Evolutionary conservation across 2,329 filamentous ascomycete genomes (phyloP), one percentile per base, ranked within the genome.

Genomic region (Hymenoscyphus infarciens): DNA sequence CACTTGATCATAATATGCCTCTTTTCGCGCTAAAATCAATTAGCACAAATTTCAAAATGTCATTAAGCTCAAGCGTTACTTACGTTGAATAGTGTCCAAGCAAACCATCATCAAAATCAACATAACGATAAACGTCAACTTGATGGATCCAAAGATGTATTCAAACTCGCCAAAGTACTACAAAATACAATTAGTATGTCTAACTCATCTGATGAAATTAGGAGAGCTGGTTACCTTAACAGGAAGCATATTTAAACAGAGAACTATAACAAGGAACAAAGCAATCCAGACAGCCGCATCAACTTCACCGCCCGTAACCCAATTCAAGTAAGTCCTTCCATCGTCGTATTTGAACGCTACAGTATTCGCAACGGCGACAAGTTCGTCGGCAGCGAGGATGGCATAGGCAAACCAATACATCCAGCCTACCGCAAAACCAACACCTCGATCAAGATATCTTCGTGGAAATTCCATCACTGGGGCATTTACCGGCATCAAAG

Each of bases 391-490:
- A 8, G 74, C 74, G 38, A 76, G 68, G 6, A 76, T 70, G 11
- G 72, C 71, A 57, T 76, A 77, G 0, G 74, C 75, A 65, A 77
- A 77, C 75, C 75, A 77, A 62, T 77, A 76, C 25, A 77, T 71
- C 75, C 75, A 77, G 1, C 76, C 75, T 19, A 77, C 72, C 2
- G 75, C 75, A 67, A 77, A 77, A 5, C 75, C 76, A 59, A 76
- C 70, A 5, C 72, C 75, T 4, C 73, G 70, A 69, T 75, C 75
- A 2, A 76, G 64, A 61, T 77, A 77, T 3, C 75, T 70, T 6
- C 74, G 69, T 16, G 75, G 73, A 60, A 77, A 77, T 58, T 77
- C 74, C 70, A 77, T 76, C 16, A 77, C 74, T 11, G 75, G 74
- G 33, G 74, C 74, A 62, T 76, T 75, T 45, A 78, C 75, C 13